Base-by-base conservation (phyloP, 768 basidiomycete species). In the Cystofilobasidium capitatum region DNA sequence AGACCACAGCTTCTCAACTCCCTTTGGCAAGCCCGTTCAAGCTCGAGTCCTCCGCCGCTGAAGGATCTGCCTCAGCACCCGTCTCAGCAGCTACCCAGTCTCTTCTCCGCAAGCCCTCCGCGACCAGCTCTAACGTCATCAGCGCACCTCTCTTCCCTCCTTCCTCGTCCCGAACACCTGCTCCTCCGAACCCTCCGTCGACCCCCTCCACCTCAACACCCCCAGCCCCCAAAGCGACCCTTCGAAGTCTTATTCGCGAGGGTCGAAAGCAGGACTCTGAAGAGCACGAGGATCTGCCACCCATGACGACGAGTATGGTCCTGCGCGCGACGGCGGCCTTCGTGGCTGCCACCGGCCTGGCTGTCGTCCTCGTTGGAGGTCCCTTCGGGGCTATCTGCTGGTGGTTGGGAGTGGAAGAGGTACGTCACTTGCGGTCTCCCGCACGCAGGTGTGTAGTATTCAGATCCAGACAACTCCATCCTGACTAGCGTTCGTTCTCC, bases 321-420 rank as follows among this genome's bases (percentile, higher is more conserved):
- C 58, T 66, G 33, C 44, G 44, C 44, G 65, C 58, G 20, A 33
- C 45, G 24, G 58, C n/a, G 5, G 65, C 65, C 0, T 44, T 66
- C n/a, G 65, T 44, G 29, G 8, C 51, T 0, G 65, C 65, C 24
- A 66, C 65, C 5, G 57, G 31, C 0, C 20, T 66, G 2, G 65
- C 65, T 0, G 31, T 66, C 2, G 20, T 37, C 16, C 40, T 66
- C 7, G 65, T 60, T 13, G 65, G 57, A 9, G 20, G 57, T 0
- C 65, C 65, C 12, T 47, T 47, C 0, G 65, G 24, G 8, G 58
- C 44, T 0, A 29, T 49, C 5, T 66, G 65, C 24, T 66, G 65
- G 65, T 66, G 65, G 65, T 31, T 66, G 16, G 65, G 58, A 2
- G 65, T 66, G 8, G 58, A 66, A 20, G 58, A 66, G 58, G 65